A percentile compares a stretch with the other conserved stretches of the same genome.
phyloP scores from a whole-genome alignment of 768 basidiomycete genomes.

The Saitozyma podzolica region DNA sequence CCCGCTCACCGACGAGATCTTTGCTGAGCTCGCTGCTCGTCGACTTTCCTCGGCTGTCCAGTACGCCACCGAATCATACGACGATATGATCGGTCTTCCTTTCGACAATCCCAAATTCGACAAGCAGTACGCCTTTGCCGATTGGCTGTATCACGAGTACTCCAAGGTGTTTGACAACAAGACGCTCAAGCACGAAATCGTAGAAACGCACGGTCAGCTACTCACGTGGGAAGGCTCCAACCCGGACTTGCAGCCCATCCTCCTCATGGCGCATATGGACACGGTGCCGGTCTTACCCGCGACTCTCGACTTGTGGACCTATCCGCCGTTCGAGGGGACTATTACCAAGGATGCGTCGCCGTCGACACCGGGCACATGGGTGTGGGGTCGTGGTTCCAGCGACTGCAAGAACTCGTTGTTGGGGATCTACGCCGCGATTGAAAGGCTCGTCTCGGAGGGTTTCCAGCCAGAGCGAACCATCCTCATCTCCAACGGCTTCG shows the following conservation, averaged over 20 bases:
- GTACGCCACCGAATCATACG: slow-evolving; percentile 46
- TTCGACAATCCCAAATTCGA: slow-evolving; percentile 37
- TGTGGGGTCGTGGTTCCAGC: slow-evolving; percentile 74
- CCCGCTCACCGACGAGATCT: slow-evolving; percentile 25
- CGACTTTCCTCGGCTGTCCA: slow-evolving; percentile 40
- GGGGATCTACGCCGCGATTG: slow-evolving; percentile 60
- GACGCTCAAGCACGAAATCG: slow-evolving; percentile 62
- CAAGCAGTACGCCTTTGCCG: slow-evolving; percentile 37
- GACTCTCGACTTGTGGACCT: slow-evolving; percentile 62
- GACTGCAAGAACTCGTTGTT: slow-evolving; percentile 69
- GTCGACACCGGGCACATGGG: slow-evolving; percentile 56
- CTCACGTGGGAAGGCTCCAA: slow-evolving; percentile 73
- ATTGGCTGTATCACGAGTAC: slow-evolving; percentile 42
- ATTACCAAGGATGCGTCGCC: slow-evolving; percentile 31
- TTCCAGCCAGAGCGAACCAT: slow-evolving; percentile 61
- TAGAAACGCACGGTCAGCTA: slow-evolving; percentile 75
- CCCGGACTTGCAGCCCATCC: slow-evolving; percentile 64
- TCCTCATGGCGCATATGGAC: slow-evolving; percentile 58
- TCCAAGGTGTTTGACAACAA: slow-evolving; percentile 33
- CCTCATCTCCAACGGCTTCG: slow-evolving; percentile 60
- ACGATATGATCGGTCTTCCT: slow-evolving; percentile 32
- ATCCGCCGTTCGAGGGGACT: slow-evolving; percentile 65
- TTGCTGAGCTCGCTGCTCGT: slow-evolving; percentile 33
- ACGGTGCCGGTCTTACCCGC: slow-evolving; percentile 67
- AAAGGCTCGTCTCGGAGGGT: slow-evolving; percentile 64